Base-by-base conservation (phyloP, 2,329 filamentous ascomycete genomes). In the Monosporascus sp. region DNA sequence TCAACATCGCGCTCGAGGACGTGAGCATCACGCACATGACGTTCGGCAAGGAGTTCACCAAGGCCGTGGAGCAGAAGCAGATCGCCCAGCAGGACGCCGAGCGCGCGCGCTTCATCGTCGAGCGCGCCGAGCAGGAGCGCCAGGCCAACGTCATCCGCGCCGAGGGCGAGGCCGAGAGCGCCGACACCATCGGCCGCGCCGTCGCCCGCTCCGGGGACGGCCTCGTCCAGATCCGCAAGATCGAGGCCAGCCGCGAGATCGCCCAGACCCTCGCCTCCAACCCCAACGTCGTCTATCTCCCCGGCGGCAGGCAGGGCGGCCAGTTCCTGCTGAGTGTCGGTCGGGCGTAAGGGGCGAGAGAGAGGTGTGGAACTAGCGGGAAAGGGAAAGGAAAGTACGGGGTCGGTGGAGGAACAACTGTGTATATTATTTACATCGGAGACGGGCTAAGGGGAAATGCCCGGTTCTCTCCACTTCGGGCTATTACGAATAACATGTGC, bases 21-120 rank as follows among this genome's bases (percentile, higher is more conserved):
- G 94, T 99, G 56, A 96, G 91, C 69, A 99, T 99, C 74, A 99
- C 94, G 57, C 94, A 99, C 82, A 99, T 99, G 94, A 99, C 94
- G 51, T 99, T 99, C 71, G 94, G 94, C 64, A 93, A 93, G 74
- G 94, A 99, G 76, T 99, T 99, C 81, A 99, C 94, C 57, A 89
- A 90, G 74, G 94, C 94, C 60, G 94, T 99, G 67, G 94, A 99
- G 79, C 94, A 99, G 84, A 99, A 99, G 86, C 94, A 99, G 81
- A 99, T 99, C 72, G 94, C 94, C 52, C 94, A 99, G 78, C 94
- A 99, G 76, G 94, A 99, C 70, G 94, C 94, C 59, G 94, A 99
- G 81, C 85, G 94, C 61, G 94, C 94, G 48, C 85, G 94, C 62
- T 99, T 99, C 79, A 95, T 99, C 64, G 94, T 99, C 71, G 94